Percentiles rank a stretch among this genome's conserved stretches.
Conservation (phyloP, 2,329 filamentous ascomycete species). For the Penicillium concentricum region DNA sequence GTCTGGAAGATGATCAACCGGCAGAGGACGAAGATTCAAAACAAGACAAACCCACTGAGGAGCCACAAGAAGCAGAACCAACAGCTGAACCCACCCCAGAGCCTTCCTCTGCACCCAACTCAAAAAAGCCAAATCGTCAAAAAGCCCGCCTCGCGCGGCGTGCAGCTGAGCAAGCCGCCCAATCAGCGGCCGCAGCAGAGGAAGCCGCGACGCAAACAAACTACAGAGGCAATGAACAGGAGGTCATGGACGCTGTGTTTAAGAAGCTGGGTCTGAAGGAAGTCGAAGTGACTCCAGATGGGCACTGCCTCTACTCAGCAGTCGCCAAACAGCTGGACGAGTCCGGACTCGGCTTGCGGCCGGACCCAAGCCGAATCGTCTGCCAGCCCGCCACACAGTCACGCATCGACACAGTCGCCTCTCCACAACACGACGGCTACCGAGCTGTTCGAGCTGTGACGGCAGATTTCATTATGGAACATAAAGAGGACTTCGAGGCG, state of each 20-base stretch:
- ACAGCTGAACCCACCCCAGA: conserved; percentile 3
- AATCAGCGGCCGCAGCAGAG: conserved; percentile 64
- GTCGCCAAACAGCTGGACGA: conserved; percentile 77
- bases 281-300: conserved; percentile 81
- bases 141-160: conserved; percentile 88
- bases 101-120: not conserved
- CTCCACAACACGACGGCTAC: conserved; percentile 54
- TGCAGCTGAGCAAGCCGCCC: conserved; percentile 77
- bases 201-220: conserved; percentile 77
- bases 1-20: conserved; percentile 28
- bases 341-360: conserved; percentile 40
- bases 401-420: conserved; percentile 33
- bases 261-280: conserved; percentile 64
- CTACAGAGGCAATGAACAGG: conserved; percentile 67
- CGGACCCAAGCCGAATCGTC: conserved; percentile 37
- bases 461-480: conserved; percentile 70
- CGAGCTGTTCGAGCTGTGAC: conserved; percentile 67
- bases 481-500: conserved; percentile 77
- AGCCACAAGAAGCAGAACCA: conserved; percentile 4
- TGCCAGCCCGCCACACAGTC: conserved; percentile 32
- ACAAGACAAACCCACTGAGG: conserved; percentile 6
- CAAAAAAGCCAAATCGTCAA: conserved; percentile 82
- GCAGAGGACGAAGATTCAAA: conserved; percentile 14
- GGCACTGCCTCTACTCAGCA: conserved; percentile 91
- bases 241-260: conserved; percentile 69